Evolutionary conservation across 306 rosid species (phyloP), one percentile per base, ranked within the genome.

Genomic region (Rubus parviflorus): DNA sequence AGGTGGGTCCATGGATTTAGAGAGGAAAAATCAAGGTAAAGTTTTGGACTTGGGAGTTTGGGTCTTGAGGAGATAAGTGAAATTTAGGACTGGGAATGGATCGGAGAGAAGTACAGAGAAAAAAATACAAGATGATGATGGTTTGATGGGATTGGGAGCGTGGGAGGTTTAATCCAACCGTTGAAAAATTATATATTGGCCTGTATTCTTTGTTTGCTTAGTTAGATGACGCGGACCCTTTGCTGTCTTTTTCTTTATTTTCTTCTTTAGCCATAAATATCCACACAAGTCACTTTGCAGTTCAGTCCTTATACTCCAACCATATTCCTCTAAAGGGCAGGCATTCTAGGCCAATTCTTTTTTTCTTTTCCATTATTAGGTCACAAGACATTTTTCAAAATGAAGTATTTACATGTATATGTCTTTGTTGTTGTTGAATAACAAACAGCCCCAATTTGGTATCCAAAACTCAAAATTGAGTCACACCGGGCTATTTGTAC

Each of bases 1-100:
- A 54, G 78, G 76, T 57, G 96, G 90, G 86, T 90, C 97, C 96
- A 88, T 92, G 41, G 83, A 58, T 71, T 74, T 48, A 3, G 67
- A 53, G 51, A 38, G 23, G 20, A 20, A 30, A 4, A 53, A 20
- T 20, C 30, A 7, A 41, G 49, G 49, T 14, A 38, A 64, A 8
- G 13, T 0, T 15, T 35, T 35, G 70, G 58, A 74, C 60, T 74
- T 23, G 47, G 77, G 54, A 22, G 6, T 38, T 73, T 5, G 53
- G 64, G 45, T 3, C 46, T 72, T 14, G 13, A 42, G 66, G 65
- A 22, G 76, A 72, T 40, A 13, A 54, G 66, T 40, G 52, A 40
- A 20, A 41, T n/a, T 5, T 56, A 53, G 66, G 66, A 72, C 51
- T 8, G 65, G 40, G 65, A 38, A 3, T 54, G 40, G 45, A 60